phyloP scores from a whole-genome alignment of 164 flowering plant genomes.

The Macadamia integrifolia region DNA sequence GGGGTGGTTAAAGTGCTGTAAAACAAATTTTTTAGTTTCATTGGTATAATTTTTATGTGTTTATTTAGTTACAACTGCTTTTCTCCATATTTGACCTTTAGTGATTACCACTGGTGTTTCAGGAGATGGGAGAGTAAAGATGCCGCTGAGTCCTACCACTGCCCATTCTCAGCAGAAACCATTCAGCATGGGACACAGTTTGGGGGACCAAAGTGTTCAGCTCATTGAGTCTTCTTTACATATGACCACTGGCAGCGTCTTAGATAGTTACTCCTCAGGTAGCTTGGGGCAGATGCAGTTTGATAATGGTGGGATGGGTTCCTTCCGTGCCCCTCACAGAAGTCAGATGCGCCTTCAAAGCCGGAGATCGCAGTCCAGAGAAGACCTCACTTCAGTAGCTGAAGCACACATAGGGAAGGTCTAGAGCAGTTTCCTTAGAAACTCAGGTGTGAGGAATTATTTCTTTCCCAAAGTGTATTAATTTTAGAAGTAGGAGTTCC shows the following conservation, averaged over 20 bases:
- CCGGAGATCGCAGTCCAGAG: conserved; percentile 95
- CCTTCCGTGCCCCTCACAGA: conserved; percentile 78
- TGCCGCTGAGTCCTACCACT: conserved; percentile 88
- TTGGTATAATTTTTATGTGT: neutral
- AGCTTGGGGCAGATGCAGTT: conserved; percentile 89
- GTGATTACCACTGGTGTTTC: conserved; percentile 9
- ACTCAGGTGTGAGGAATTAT: conserved; percentile 20
- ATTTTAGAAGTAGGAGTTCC: neutral
- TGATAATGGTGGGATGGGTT: conserved; percentile 53
- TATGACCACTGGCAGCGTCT: conserved; percentile 58
- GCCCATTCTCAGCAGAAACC: conserved; percentile 48
- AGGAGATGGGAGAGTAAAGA: conserved; percentile 87
- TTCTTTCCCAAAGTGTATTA: neutral
- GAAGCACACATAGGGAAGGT: conserved; percentile 67
- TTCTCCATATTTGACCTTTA: neutral
- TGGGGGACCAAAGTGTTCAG: conserved; percentile 62
- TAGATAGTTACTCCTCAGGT: conserved; percentile 83
- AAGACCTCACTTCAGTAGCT: conserved; percentile 84
- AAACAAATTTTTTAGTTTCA: too few species aligned
- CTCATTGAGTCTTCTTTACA: conserved; percentile 60
- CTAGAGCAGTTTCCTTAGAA: conserved; percentile 22
- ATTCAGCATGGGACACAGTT: conserved; percentile 48
- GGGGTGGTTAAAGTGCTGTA: too few species aligned
- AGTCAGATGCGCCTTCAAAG: conserved; percentile 92
- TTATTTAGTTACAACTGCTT: neutral